phyloP scores from a whole-genome alignment of 2,329 filamentous ascomycete genomes.

The Westerdykella ornata region DNA sequence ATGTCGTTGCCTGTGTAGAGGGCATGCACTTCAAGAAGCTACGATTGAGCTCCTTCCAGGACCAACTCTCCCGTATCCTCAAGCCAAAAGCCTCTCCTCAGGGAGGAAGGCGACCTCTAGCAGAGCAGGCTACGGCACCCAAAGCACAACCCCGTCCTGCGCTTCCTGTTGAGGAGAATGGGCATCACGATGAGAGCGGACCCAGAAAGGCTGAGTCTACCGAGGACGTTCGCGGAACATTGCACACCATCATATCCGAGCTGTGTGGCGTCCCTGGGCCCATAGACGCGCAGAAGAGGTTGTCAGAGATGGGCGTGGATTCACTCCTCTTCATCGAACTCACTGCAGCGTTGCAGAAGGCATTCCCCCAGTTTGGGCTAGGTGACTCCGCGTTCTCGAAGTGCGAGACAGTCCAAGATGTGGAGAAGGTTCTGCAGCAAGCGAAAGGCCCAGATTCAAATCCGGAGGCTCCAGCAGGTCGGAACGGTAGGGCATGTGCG shows the following conservation, averaged over 20 bases:
- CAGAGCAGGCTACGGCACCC: too few relatives aligned
- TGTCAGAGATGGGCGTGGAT: conserved; percentile 18
- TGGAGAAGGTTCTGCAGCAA: too few relatives aligned
- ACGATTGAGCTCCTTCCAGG: conserved; percentile 14
- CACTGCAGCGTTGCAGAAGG: conserved; percentile 9
- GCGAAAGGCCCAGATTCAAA: neutral
- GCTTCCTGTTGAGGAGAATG: too few relatives aligned
- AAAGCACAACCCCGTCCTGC: too few relatives aligned
- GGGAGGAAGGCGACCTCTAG: too few relatives aligned
- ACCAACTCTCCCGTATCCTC: conserved; percentile 1
- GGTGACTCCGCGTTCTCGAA: neutral
- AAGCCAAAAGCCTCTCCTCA: neutral
- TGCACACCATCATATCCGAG: neutral
- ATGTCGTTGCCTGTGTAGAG: conserved; percentile 17
- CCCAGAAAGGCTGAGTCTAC: neutral
- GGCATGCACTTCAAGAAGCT: conserved; percentile 30
- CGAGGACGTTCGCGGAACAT: neutral
- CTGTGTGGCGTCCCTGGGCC: neutral
- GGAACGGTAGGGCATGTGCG: too few relatives aligned
- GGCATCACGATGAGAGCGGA: too few relatives aligned
- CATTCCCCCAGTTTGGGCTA: conserved; percentile 16
- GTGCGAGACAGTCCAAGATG: too few relatives aligned
- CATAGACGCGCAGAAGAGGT: neutral
- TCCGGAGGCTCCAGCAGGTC: too few relatives aligned
- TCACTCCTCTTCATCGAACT: conserved; percentile 24